Evolutionary conservation across 2,329 filamentous ascomycete genomes (phyloP).

Genomic region (Nothopassalora personata): DNA sequence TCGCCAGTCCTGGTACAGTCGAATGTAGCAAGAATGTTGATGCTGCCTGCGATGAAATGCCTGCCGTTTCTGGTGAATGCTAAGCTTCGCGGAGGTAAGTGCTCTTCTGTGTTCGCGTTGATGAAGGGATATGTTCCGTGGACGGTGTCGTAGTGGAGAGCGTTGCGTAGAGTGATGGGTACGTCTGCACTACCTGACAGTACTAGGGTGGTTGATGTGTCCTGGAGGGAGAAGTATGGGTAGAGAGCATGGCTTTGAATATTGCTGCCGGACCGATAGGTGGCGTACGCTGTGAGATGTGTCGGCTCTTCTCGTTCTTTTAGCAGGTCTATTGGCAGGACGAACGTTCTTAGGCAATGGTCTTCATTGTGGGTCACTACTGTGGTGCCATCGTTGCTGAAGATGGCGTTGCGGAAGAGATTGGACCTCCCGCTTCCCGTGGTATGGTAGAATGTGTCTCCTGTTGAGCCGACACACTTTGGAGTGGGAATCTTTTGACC

Average conservation of each 20-base stretch:
- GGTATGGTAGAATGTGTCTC: slow-evolving; percentile 12
- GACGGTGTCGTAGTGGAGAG: slow-evolving; percentile 41
- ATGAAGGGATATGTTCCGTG: slow-evolving; percentile 53
- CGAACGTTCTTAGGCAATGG: slow-evolving; percentile 48
- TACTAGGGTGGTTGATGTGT: slow-evolving; percentile 46
- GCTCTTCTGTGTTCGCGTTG: slow-evolving; percentile 51
- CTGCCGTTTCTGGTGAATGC: slow-evolving; percentile 47
- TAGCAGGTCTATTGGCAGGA: slow-evolving; percentile 49
- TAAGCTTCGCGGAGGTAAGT: slow-evolving; percentile 51
- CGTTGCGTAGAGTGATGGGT: slow-evolving; percentile 54
- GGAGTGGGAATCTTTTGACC: background rate
- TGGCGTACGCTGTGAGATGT: slow-evolving; percentile 43
- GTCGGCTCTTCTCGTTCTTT: slow-evolving; percentile 35
- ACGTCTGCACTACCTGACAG: slow-evolving; percentile 50
- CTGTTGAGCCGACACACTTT: slow-evolving; percentile 26
- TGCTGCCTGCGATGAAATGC: slow-evolving; percentile 54
- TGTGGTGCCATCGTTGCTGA: slow-evolving; percentile 52
- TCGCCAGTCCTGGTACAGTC: slow-evolving; percentile 47
- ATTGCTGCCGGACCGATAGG: slow-evolving; percentile 40
- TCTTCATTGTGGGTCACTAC: slow-evolving; percentile 51
- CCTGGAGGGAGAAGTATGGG: slow-evolving; percentile 50
- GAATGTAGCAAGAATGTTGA: slow-evolving; percentile 51
- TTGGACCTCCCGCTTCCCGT: slow-evolving; percentile 19
- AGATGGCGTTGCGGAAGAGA: slow-evolving; percentile 45
- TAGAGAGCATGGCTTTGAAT: slow-evolving; percentile 52